Evolutionary conservation across 2,329 filamentous ascomycete species (phyloP).

Genomic region (Neopestalotiopsis rosae): DNA sequence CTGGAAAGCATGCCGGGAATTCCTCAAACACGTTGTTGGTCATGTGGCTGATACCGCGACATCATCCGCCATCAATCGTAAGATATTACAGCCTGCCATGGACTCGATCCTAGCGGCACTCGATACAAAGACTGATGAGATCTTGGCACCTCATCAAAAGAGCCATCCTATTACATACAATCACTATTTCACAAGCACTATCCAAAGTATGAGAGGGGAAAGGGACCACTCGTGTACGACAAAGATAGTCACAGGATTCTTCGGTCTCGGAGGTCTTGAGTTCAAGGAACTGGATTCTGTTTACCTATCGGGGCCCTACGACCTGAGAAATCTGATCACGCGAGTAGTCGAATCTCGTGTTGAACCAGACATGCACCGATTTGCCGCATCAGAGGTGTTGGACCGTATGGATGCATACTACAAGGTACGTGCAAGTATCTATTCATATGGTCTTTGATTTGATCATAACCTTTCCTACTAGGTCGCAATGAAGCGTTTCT

Average conservation of each 20-base stretch:
- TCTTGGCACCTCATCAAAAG: slow-evolving; percentile 51
- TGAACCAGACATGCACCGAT: slow-evolving; percentile 31
- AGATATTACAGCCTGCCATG: slow-evolving; percentile 47
- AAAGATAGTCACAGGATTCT: neutral
- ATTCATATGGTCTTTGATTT: neutral
- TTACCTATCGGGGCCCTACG: neutral
- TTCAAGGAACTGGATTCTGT: too few species aligned
- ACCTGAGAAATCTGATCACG: neutral
- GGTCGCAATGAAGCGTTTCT: slow-evolving; percentile 50
- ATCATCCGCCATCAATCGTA: slow-evolving; percentile 38
- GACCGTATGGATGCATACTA: slow-evolving; percentile 44
- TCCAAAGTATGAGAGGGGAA: slow-evolving; percentile 31
- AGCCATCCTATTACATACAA: slow-evolving; percentile 61
- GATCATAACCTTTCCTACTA: slow-evolving; percentile 23
- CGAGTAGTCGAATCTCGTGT: neutral
- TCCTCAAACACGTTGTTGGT: slow-evolving; percentile 53
- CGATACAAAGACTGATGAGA: slow-evolving; percentile 45
- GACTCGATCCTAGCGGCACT: slow-evolving; percentile 40
- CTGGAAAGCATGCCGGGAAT: slow-evolving; percentile 48
- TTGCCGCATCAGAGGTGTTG: slow-evolving; percentile 37
- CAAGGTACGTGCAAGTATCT: slow-evolving; percentile 29
- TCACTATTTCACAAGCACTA: slow-evolving; percentile 45
- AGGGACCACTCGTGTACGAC: slow-evolving; percentile 13
- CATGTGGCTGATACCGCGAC: slow-evolving; percentile 46
- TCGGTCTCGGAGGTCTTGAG: neutral